Evolutionary conservation across 176 grass and related monocot genomes (phyloP), one percentile per base, ranked within the genome.

Genomic region (Paspalum notatum): DNA sequence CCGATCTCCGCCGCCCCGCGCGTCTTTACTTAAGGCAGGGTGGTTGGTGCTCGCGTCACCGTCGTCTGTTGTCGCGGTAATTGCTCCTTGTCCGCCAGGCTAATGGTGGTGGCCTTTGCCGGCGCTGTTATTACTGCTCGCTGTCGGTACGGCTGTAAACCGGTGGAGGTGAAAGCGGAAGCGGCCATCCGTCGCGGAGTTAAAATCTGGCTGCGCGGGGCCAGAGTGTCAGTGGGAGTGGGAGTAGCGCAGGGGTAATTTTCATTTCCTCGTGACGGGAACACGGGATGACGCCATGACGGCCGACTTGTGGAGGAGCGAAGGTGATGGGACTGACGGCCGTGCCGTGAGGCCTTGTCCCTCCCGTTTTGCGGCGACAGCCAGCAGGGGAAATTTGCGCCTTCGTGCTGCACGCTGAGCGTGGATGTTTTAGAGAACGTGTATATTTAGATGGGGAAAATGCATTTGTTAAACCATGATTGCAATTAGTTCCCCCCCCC

Each of bases 21-120:
- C 76, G 70, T 64, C 81, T 76, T 76, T 89, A 72, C 87, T 89
- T 82, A 85, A 82, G 72, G n/a, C n/a, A n/a, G n/a, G 77, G 64
- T 65, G 77, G 83, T 82, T 77, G 83, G 77, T 65, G 68, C 55
- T 21, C 57, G 57, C 47, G 37, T 64, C 70, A 70, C 58, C 70
- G 80, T 21, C 61, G 63, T 55, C 77, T 51, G 52, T 75, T 27
- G 5, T 48, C 76, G 82, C 71, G 82, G 76, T 80, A 75, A 84
- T 54, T 43, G 32, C 49, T 42, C 41, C 24, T n/a, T 15, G 40
- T 9, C 76, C 77, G 32, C 67, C 25, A 14, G 66, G 68, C 68
- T 55, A 32, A 74, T 58, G 80, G 68, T 64, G 79, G 68, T 49
- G 44, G 20, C 57, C 46, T 17, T 54, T 42, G 76, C 62, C 74